A percentile compares a stretch with the other conserved stretches of the same genome.
These are phyloP conservation scores for Keithomyces neogunnii DNA, from an alignment of 2,329 filamentous ascomycete species.

Conservation along the genomic window DNA sequence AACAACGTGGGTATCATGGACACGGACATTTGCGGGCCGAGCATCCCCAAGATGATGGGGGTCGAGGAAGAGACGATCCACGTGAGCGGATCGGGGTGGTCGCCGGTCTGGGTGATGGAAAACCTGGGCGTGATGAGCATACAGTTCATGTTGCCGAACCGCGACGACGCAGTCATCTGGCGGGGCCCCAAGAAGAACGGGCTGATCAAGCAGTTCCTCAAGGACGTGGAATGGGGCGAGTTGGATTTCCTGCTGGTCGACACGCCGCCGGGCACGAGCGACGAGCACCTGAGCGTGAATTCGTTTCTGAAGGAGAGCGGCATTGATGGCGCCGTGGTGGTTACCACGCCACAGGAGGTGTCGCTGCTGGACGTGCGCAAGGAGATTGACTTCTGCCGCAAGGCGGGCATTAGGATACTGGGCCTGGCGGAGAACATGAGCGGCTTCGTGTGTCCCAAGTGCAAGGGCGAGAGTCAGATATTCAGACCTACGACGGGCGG, in stretches of 20 bases:
- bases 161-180: slow-evolving; percentile 96
- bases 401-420: slow-evolving; percentile 81
- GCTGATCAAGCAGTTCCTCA: slow-evolving; percentile 93
- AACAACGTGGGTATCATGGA: slow-evolving; percentile 91
- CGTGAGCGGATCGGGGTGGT: slow-evolving; percentile 81
- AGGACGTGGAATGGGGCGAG: slow-evolving; percentile 96
- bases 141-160: slow-evolving; percentile 93
- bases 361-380: slow-evolving; percentile 87
- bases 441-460: slow-evolving; percentile 91
- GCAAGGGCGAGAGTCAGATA: slow-evolving; percentile 73
- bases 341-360: slow-evolving; percentile 94
- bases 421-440: slow-evolving; percentile 98
- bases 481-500: slow-evolving; percentile 90
- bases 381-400: slow-evolving; percentile 95
- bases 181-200: slow-evolving; percentile 97
- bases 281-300: slow-evolving; percentile 93
- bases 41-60: slow-evolving; percentile 98
- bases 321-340: slow-evolving; percentile 85
- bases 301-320: slow-evolving; percentile 83
- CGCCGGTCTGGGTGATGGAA: slow-evolving; percentile 89
- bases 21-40: slow-evolving; percentile 93
- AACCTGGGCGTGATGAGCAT: slow-evolving; percentile 96
- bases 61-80: slow-evolving; percentile 92
- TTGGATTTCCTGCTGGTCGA: slow-evolving; percentile 90
- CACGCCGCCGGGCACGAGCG: slow-evolving; percentile 88